A percentile compares a stretch with the other conserved stretches of the same genome.
Conservation (phyloP, 1,139 yeast genomes). For the Saccharomyces hybrid region DNA sequence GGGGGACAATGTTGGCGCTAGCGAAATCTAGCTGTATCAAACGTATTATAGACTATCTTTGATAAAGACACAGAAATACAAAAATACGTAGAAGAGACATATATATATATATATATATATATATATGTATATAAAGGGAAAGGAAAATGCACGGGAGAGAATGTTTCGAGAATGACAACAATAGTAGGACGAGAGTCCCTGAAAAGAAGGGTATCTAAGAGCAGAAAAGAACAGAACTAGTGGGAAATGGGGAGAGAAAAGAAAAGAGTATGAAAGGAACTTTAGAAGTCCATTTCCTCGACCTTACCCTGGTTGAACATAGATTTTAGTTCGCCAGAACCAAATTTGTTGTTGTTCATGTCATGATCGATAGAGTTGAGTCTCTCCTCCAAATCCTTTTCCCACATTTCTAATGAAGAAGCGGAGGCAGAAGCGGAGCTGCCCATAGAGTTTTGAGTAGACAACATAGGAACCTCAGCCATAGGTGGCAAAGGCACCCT, state of each 20-base stretch:
- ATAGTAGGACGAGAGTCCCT: not conserved
- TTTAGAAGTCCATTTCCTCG: constrained; percentile 14
- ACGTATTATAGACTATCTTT: not conserved
- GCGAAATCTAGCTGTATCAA: not conserved
- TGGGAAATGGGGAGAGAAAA: not conserved
- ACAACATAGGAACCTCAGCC: constrained; percentile 24
- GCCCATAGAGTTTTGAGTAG: constrained; percentile 26
- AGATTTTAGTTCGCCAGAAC: constrained; percentile 18
- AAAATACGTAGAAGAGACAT: not conserved
- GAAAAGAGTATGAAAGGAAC: not conserved
- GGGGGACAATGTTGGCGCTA: not conserved
- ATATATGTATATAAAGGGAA: not conserved
- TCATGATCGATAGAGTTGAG: constrained; percentile 33
- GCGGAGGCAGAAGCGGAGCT: constrained; percentile 22
- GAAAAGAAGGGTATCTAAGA: not conserved
- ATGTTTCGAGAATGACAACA: not conserved
- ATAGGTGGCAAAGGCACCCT: constrained; percentile 48
- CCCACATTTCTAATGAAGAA: constrained; percentile 46
- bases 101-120: not conserved
- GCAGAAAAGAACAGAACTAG: not conserved
- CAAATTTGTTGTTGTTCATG: constrained; percentile 22
- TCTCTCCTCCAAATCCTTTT: constrained; percentile 37
- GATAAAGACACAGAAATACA: not conserved
- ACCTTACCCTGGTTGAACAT: constrained; percentile 14
- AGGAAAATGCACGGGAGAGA: not conserved